Evolutionary conservation across 2,329 filamentous ascomycete species (phyloP), one percentile per base, ranked within the genome.

Genomic region (Colletotrichum sp.): DNA sequence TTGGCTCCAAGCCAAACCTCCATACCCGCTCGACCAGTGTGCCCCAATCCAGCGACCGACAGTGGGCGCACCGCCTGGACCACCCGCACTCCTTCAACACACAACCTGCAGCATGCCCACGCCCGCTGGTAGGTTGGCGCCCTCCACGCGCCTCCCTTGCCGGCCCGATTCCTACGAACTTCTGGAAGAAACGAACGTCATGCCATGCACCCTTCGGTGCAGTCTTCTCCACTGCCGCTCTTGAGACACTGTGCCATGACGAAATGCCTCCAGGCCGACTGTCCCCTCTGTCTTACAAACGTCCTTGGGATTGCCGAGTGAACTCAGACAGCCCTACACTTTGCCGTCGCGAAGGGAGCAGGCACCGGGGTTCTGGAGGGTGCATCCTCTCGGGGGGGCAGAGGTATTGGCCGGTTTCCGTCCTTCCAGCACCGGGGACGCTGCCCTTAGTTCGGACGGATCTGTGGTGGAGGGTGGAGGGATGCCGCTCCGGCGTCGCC

Each of bases 131-230:
- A 75, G 75, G 60, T 44, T 49, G 66, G 62, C 66, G 39, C n/a
- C 69, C 71, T 75, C 66, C 66, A 71, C 65, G 32, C 71, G 65
- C 63, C 60, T 75, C 60, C 60, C 60, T 75, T 71, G 30, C 71
- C 75, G 75, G 75, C 60, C 75, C 75, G 71, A 77, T 68, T 77
- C 66, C 66, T 34, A 67, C 60, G 66, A 77, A 71, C 67, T 75
- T 77, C 75, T 75, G 75, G 72, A 70, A 75, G 49, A 71, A 62
- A 67, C 32, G 34, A 55, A 75, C 71, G 72, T 75, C 75, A 75
- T 77, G 60, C 52, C 39, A 72, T 75, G 72, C 66, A 71, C 55
- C 49, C 39, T 34, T 76, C 65, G 64, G 70, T 65, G 64, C 59
- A 59, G 28, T 36, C 36, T 62, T 67, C 59, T 39, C 71, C 72